Evolutionary conservation across 1,284 basidiomycete species (phyloP).

Genomic region (Vanrija sp.): DNA sequence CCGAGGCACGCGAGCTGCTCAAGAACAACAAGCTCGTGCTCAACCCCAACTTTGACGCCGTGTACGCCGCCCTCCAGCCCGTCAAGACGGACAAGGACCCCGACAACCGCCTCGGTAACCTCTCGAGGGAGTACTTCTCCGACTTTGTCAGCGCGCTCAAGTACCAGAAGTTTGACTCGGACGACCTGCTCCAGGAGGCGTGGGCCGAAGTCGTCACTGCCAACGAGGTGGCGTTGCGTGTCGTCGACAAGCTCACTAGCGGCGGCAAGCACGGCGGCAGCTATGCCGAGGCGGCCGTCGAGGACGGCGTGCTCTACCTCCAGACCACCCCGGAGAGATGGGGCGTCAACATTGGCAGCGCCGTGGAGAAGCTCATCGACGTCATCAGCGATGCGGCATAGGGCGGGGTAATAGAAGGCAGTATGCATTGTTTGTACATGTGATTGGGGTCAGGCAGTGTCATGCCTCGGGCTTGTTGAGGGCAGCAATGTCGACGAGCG

Average conservation of each 20-base stretch:
- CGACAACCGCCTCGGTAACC: too few species aligned
- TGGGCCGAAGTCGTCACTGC: constrained; percentile 1
- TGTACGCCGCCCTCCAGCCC: background rate
- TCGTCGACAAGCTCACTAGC: background rate
- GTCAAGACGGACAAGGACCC: background rate
- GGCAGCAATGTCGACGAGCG: too few species aligned
- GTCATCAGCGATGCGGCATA: background rate
- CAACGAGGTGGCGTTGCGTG: constrained; percentile 1
- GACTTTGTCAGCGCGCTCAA: background rate
- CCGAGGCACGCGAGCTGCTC: background rate
- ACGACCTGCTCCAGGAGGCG: constrained; percentile 11
- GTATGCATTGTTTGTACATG: background rate
- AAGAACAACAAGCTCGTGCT: background rate
- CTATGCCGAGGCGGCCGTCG: background rate
- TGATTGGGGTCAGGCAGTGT: background rate
- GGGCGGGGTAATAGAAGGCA: background rate
- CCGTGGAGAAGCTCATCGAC: background rate
- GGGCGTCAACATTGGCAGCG: background rate
- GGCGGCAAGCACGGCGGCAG: too few species aligned
- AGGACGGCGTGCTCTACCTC: constrained; percentile 3
- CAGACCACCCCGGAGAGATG: background rate
- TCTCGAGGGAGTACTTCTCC: too few species aligned
- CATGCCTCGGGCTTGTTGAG: background rate
- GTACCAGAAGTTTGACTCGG: background rate
- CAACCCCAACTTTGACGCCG: constrained; percentile 1